Evolutionary conservation across 352 stramenopile genomes (phyloP).

Genomic region (Globisporangium ultimum): DNA sequence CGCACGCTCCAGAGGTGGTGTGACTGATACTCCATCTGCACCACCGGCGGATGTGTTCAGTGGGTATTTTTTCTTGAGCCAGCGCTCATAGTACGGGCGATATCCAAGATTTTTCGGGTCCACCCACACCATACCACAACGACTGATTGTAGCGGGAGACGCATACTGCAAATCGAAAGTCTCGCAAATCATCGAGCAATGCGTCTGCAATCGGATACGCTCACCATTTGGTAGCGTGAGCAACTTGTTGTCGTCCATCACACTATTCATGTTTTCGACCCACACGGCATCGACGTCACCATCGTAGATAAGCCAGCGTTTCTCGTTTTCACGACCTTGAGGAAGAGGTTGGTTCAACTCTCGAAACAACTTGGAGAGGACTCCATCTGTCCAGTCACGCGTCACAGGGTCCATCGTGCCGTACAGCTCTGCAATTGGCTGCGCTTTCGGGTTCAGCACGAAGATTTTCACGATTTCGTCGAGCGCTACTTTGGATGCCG

Average conservation of each 20-base stretch:
- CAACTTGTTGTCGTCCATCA: conserved; percentile 97
- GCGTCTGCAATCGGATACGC: conserved; percentile 90
- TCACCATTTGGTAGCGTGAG: conserved; percentile 95
- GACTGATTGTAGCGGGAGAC: conserved; percentile 92
- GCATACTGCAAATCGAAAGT: conserved; percentile 96
- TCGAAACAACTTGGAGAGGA: conserved; percentile 93
- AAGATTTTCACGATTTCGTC: conserved; percentile 91
- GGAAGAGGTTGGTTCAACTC: conserved; percentile 93
- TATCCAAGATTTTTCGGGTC: conserved; percentile 96
- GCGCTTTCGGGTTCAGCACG: conserved; percentile 93
- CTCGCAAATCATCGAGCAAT: conserved; percentile 94
- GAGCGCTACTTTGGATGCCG: conserved; percentile 81
- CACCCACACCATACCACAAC: conserved; percentile 97
- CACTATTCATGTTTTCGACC: conserved; percentile 98
- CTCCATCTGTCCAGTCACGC: conserved; percentile 94
- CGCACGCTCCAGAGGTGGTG: conserved; percentile 41
- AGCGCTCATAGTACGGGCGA: conserved; percentile 92
- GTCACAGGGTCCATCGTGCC: conserved; percentile 94
- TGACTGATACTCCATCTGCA: conserved; percentile 2
- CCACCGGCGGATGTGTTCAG: conserved; percentile 18
- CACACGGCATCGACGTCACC: conserved; percentile 95
- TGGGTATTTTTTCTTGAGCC: conserved; percentile 89
- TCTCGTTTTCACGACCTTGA: conserved; percentile 88
- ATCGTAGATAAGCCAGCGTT: conserved; percentile 95
- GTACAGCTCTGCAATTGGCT: conserved; percentile 93